Percentiles rank a stretch among this genome's conserved stretches.
phyloP scores from a whole-genome alignment of 148 eudicot species.

The Agrostemma githago region DNA sequence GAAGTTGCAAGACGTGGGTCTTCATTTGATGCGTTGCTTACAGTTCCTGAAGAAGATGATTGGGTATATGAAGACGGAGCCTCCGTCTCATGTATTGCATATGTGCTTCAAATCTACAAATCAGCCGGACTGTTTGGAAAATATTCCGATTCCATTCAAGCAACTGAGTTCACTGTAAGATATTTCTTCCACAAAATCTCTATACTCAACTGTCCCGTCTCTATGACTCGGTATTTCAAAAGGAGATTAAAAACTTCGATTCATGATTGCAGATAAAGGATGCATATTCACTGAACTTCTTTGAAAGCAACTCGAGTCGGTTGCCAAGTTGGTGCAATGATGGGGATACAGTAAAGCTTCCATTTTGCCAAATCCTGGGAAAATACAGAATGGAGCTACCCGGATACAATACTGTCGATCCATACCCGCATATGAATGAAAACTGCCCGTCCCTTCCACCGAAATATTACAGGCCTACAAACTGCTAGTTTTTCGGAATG shows the following conservation, averaged over 20 bases:
- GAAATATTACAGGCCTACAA: constrained; percentile 48
- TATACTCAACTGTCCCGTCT: neutral
- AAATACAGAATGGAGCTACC: constrained; percentile 92
- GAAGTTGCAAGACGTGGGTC: constrained; percentile 85
- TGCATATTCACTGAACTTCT: constrained; percentile 83
- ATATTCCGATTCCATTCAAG: constrained; percentile 65
- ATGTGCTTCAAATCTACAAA: constrained; percentile 81
- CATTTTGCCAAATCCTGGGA: constrained; percentile 87
- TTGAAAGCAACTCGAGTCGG: constrained; percentile 64
- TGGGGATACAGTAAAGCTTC: constrained; percentile 63
- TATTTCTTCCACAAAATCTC: neutral
- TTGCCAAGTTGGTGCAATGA: constrained; percentile 98
- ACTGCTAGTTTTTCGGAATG: constrained; percentile 32
- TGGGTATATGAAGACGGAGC: constrained; percentile 88
- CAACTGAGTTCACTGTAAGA: constrained; percentile 91
- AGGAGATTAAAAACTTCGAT: neutral
- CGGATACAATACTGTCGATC: constrained; percentile 69
- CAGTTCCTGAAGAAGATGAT: constrained; percentile 83
- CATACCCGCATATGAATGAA: constrained; percentile 82
- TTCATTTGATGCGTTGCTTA: constrained; percentile 69
- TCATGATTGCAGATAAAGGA: constrained; percentile 72
- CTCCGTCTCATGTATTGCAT: constrained; percentile 85
- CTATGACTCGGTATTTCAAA: neutral
- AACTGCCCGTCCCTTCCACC: constrained; percentile 93
- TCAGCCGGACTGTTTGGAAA: constrained; percentile 77